Evolutionary conservation across 2,329 filamentous ascomycete genomes (phyloP), one percentile per base, ranked within the genome.

Genomic region (Calonectria pseudoreteaudii): DNA sequence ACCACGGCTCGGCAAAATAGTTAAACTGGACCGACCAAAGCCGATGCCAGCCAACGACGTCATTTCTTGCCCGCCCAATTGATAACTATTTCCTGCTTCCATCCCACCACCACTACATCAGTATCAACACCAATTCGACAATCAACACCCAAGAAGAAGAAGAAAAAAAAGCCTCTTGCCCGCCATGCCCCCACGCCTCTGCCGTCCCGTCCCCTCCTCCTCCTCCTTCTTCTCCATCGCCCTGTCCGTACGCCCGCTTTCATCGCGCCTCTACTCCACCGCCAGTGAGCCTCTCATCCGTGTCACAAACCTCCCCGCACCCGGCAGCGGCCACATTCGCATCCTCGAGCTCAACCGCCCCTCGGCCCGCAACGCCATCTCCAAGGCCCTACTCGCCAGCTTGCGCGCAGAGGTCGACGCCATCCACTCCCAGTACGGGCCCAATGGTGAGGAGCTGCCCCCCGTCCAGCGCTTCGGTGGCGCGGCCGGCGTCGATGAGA

Each of bases 281-380:
- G 84, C 86, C 44, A 78, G 85, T 38, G 84, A 88, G 56, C 88
- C 91, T 14, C 85, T 93, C 62, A 87, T 98, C 85, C 92, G 93
- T 81, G 90, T 94, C 77, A 93, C 91, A 74, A 92, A 93, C 84
- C 86, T 98, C 64, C 93, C 94, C 53, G 94, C 95, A 3, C 93
- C 95, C 0, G 91, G 93, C 81, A 91, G 91, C 23, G 97, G 96
- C 77, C 94, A 93, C 86, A 97, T 98, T 85, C 93, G 95, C 73
- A 90, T 98, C 77, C 91, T 98, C 71, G 93, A 96, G 75, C 90
- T 99, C 78, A 97, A 98, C 86, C 91, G 95, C 5, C 95, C 95
- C 0, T 85, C 90, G 11, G 93, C 96, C 44, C 94, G 96, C 81
- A 99, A 99, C 85, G 97, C 97, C 78, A 94, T 99, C 82, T 98